phyloP scores from a whole-genome alignment of 2,329 filamentous ascomycete genomes.

The Aspergillus fijiensis region DNA sequence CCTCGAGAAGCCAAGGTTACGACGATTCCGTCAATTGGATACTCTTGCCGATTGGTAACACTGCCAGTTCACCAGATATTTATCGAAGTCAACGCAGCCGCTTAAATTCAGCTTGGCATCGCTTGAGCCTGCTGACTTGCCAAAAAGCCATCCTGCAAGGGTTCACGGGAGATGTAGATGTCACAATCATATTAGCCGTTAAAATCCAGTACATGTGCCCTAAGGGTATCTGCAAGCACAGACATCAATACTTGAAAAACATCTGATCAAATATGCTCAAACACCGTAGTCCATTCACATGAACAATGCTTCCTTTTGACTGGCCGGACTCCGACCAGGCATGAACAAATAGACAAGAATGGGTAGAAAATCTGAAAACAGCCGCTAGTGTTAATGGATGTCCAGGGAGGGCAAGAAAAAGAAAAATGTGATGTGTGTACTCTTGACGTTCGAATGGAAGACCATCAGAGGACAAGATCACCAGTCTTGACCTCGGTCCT shows the following conservation, averaged over 20 bases:
- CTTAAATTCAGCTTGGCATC: neutral
- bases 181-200: slow-evolving; percentile 10
- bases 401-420: neutral
- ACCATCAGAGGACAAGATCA: slow-evolving; percentile 18
- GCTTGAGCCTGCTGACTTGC: neutral
- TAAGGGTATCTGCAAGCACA: slow-evolving; percentile 26
- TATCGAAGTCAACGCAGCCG: neutral
- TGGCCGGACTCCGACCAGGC: neutral
- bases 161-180: neutral
- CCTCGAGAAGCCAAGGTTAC: neutral
- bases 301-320: slow-evolving; percentile 11
- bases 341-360: too few relatives aligned
- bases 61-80: neutral
- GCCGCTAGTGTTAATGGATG: slow-evolving; percentile 2
- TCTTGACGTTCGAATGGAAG: slow-evolving; percentile 3
- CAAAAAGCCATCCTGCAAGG: neutral
- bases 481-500: slow-evolving; percentile 47
- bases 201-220: slow-evolving; percentile 22
- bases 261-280: slow-evolving; percentile 9
- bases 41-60: neutral
- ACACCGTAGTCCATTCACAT: slow-evolving; percentile 7
- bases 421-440: slow-evolving; percentile 12
- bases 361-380: slow-evolving; percentile 1
- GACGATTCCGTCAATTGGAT: neutral
- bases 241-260: slow-evolving; percentile 19